Conservation (phyloP, 805 yeast genomes). For the Metschnikowia santaceciliae region DNA sequence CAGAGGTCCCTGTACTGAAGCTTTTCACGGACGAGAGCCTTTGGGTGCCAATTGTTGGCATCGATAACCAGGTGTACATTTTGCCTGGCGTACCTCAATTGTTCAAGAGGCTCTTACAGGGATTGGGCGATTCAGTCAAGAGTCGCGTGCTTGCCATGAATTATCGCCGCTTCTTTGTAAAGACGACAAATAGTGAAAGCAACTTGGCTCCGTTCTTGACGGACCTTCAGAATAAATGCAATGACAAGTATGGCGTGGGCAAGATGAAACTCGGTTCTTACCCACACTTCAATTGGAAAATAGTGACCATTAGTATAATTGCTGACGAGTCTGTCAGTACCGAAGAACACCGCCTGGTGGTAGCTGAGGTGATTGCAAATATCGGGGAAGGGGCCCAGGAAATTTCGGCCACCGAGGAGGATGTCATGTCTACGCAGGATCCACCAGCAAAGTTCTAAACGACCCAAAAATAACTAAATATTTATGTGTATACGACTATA, state of each 20-base stretch:
- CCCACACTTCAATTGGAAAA: conserved; percentile 65
- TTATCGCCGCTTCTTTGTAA: conserved; percentile 51
- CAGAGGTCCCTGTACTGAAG: conserved; percentile 35
- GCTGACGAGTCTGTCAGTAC: conserved; percentile 44
- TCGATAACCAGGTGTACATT: conserved; percentile 62
- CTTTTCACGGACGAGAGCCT: conserved; percentile 43
- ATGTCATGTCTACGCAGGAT: conserved; percentile 33
- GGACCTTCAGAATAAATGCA: conserved; percentile 43
- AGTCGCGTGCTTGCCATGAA: conserved; percentile 22
- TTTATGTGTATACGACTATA: conserved; percentile 2
- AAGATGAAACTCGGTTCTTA: conserved; percentile 74
- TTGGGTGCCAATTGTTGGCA: conserved; percentile 83
- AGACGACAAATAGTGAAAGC: conserved; percentile 59
- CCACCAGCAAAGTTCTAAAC: conserved; percentile 4
- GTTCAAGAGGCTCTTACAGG: conserved; percentile 52
- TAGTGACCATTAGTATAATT: conserved; percentile 70
- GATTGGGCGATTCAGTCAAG: conserved; percentile 35
- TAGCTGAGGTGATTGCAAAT: conserved; percentile 40
- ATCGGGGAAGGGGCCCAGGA: conserved; percentile 52
- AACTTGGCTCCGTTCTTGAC: conserved; percentile 63
- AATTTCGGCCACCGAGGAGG: conserved; percentile 56
- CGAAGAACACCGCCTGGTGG: conserved; percentile 40
- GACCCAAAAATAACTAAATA: not conserved
- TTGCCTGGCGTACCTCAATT: conserved; percentile 84
- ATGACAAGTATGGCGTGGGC: conserved; percentile 25